Evolutionary conservation across 805 yeast species (phyloP).

Genomic region (Danielozyma ontarioensis): DNA sequence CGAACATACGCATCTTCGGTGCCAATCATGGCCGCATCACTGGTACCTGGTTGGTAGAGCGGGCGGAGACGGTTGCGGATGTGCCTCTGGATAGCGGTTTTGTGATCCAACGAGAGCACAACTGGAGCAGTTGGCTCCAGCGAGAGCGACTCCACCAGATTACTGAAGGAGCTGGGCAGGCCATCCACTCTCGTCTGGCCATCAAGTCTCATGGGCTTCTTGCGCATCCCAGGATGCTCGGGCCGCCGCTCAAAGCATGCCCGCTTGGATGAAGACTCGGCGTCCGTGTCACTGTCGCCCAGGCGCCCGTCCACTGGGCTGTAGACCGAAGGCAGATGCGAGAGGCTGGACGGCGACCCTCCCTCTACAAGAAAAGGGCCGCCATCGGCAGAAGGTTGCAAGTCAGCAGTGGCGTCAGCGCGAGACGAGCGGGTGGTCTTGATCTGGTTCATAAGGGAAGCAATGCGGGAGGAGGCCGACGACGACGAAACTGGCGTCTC

Average conservation of each 20-base stretch:
- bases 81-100: constrained; percentile 49
- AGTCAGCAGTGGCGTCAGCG: too few species aligned
- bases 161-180: too few species aligned
- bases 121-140: background rate
- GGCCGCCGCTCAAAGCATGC: too few species aligned
- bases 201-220: constrained; percentile 1
- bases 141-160: too few species aligned
- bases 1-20: constrained; percentile 45
- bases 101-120: constrained; percentile 39
- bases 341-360: background rate
- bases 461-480: constrained; percentile 9
- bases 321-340: background rate
- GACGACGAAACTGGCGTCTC: too few species aligned
- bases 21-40: constrained; percentile 16
- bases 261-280: too few species aligned
- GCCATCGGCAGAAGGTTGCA: background rate
- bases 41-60: constrained; percentile 29
- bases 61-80: constrained; percentile 51
- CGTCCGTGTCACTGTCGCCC: constrained; percentile 4
- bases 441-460: constrained; percentile 18
- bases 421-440: constrained; percentile 1
- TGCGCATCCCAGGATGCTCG: constrained; percentile 3
- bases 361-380: constrained; percentile 3
- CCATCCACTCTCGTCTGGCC: too few species aligned
- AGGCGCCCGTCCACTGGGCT: constrained; percentile 3